Conservation (phyloP, 2,329 filamentous ascomycete species). For the Nemania abortiva region DNA sequence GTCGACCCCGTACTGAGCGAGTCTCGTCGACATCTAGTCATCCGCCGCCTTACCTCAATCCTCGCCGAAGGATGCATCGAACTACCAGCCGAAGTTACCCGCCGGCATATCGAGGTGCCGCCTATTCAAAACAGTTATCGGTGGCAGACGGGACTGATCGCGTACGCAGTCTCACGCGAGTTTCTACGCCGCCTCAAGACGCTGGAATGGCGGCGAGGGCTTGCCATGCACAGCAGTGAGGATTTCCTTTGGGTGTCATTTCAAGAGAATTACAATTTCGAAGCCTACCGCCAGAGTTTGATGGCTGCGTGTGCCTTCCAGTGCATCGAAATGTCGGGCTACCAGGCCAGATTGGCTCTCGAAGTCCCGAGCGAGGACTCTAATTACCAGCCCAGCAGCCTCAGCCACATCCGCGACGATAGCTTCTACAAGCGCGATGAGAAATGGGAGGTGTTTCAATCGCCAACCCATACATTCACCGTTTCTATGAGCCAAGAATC, state of each 20-base stretch:
- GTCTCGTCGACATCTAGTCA: constrained; percentile 26
- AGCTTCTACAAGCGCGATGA: constrained; percentile 30
- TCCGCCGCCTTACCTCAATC: constrained; percentile 28
- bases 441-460: constrained; percentile 32
- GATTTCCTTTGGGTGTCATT: constrained; percentile 42
- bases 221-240: no score
- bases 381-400: constrained; percentile 29
- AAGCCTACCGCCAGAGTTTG: constrained; percentile 41
- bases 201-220: constrained; percentile 24
- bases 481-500: neutral
- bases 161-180: constrained; percentile 45
- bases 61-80: constrained; percentile 43
- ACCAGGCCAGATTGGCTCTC: constrained; percentile 40
- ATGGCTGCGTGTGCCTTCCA: constrained; percentile 45
- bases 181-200: constrained; percentile 46
- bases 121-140: neutral
- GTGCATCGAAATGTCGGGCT: constrained; percentile 42
- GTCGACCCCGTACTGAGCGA: constrained; percentile 38
- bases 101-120: constrained; percentile 2
- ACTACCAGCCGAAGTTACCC: neutral
- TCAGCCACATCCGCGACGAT: constrained; percentile 12
- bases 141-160: constrained; percentile 44
- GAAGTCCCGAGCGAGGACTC: constrained; percentile 46
- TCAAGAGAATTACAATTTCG: constrained; percentile 43
- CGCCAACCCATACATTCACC: constrained; percentile 17